Conservation (phyloP, 768 basidiomycete species). For the Boletus fagicola region DNA sequence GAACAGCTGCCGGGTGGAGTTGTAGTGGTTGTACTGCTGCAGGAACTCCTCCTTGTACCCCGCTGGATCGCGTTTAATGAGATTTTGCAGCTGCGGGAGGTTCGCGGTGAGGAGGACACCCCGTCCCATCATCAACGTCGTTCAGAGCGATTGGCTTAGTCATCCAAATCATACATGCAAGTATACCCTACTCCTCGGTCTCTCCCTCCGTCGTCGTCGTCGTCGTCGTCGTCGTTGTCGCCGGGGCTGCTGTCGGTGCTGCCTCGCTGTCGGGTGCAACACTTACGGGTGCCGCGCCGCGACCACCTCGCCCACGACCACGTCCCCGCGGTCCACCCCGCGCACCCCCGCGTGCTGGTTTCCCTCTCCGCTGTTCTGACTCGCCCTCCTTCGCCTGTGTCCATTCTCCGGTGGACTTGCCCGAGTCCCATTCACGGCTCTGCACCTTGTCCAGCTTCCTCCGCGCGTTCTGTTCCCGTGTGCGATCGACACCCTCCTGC, state of each 20-base stretch:
- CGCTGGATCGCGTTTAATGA: slow-evolving; percentile 90
- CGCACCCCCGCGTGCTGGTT: slow-evolving; percentile 31
- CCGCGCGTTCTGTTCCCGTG: slow-evolving; percentile 76
- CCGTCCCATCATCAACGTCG: slow-evolving; percentile 2
- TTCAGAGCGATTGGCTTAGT: slow-evolving; percentile 13
- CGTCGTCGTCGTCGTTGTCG: background rate
- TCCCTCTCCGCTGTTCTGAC: slow-evolving; percentile 23
- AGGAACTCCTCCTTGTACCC: slow-evolving; percentile 94
- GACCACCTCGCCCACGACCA: slow-evolving; percentile 37
- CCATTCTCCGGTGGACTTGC: slow-evolving; percentile 43
- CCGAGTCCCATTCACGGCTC: slow-evolving; percentile 83
- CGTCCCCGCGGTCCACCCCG: slow-evolving; percentile 36
- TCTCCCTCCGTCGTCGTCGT: slow-evolving; percentile 1
- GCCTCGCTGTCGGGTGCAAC: background rate
- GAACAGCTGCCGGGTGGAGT: slow-evolving; percentile 83
- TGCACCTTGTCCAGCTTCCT: slow-evolving; percentile 80
- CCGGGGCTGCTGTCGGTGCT: background rate
- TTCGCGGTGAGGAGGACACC: slow-evolving; percentile 71
- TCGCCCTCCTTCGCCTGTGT: slow-evolving; percentile 7
- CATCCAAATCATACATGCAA: slow-evolving; percentile 4
- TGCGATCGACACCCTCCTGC: slow-evolving; percentile 65
- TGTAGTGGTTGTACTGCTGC: slow-evolving; percentile 96
- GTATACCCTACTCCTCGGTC: background rate
- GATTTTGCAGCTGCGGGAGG: slow-evolving; percentile 92
- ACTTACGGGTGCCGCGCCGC: background rate